phyloP scores from a whole-genome alignment of 1,284 basidiomycete species.

The Golubevia pallescens region DNA sequence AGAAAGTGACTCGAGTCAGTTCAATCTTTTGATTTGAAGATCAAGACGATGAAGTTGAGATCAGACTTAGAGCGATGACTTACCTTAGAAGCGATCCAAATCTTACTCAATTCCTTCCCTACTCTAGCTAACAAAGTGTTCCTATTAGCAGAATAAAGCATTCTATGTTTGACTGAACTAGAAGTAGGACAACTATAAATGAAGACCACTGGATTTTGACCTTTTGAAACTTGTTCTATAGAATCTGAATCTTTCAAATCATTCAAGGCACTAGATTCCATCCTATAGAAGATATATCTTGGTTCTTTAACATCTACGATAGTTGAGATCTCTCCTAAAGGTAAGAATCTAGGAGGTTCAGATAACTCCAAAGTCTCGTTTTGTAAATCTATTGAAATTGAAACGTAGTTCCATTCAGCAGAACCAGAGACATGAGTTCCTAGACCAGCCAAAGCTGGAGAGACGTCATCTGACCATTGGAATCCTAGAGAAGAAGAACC shows the following conservation, averaged over 20 bases:
- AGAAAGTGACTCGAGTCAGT: neutral
- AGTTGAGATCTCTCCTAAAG: slow-evolving; percentile 14
- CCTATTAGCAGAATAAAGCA: slow-evolving; percentile 41
- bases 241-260: slow-evolving; percentile 1
- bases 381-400: slow-evolving; percentile 29
- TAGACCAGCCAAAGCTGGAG: neutral
- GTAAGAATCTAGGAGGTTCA: slow-evolving; percentile 27
- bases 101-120: too few species aligned
- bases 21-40: neutral
- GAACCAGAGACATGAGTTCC: slow-evolving; percentile 22
- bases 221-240: slow-evolving; percentile 13
- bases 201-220: slow-evolving; percentile 28
- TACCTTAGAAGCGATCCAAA: too few species aligned
- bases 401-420: slow-evolving; percentile 40
- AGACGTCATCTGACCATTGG: neutral
- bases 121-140: too few species aligned
- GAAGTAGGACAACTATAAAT: slow-evolving; percentile 43
- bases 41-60: neutral
- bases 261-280: slow-evolving; percentile 11
- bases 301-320: slow-evolving; percentile 21
- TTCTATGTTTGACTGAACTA: slow-evolving; percentile 35
- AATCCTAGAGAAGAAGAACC: neutral
- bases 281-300: slow-evolving; percentile 33
- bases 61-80: too few species aligned
- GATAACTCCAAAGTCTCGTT: slow-evolving; percentile 30